Percentiles rank a stretch among this genome's conserved stretches.
Evolutionary conservation across 2,329 filamentous ascomycete species (phyloP).

Genomic region (Aspergillus udagawae): DNA sequence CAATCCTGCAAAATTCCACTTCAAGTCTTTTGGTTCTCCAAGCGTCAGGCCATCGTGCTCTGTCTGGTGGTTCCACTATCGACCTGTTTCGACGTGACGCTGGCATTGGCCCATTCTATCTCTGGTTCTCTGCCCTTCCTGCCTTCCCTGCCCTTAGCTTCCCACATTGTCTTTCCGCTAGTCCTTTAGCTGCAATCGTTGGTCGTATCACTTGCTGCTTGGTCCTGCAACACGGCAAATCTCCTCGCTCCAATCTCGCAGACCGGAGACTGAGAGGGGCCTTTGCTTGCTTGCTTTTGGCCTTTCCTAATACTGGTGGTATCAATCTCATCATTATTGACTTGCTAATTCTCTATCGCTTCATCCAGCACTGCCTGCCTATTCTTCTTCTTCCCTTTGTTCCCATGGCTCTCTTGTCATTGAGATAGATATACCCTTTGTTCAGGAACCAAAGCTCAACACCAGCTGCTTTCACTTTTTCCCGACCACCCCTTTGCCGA

Average conservation of each 20-base stretch:
- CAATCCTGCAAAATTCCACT: neutral
- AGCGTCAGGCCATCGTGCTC: conserved; percentile 28
- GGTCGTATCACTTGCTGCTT: conserved; percentile 14
- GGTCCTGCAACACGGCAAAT: conserved; percentile 19
- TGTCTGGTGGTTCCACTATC: conserved; percentile 20
- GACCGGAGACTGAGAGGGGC: conserved; percentile 14
- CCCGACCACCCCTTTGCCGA: neutral
- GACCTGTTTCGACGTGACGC: conserved; percentile 20
- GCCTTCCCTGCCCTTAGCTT: conserved; percentile 16
- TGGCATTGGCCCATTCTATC: conserved; percentile 26
- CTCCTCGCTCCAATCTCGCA: conserved; percentile 14
- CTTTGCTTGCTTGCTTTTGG: conserved; percentile 5
- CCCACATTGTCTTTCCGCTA: conserved; percentile 11
- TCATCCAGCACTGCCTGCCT: conserved; percentile 8
- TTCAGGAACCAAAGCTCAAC: neutral
- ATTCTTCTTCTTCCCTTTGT: conserved; percentile 14
- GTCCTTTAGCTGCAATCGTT: conserved; percentile 12
- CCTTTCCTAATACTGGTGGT: conserved; percentile 9
- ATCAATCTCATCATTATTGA: conserved; percentile 12
- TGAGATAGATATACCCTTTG: neutral
- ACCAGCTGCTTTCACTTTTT: neutral
- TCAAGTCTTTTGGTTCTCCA: conserved; percentile 7
- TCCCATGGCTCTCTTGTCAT: conserved; percentile 1
- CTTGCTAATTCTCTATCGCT: conserved; percentile 10
- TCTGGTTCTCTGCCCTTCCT: conserved; percentile 13